Conservation (phyloP, 352 stramenopile species). For the Pythium oligandrum region DNA sequence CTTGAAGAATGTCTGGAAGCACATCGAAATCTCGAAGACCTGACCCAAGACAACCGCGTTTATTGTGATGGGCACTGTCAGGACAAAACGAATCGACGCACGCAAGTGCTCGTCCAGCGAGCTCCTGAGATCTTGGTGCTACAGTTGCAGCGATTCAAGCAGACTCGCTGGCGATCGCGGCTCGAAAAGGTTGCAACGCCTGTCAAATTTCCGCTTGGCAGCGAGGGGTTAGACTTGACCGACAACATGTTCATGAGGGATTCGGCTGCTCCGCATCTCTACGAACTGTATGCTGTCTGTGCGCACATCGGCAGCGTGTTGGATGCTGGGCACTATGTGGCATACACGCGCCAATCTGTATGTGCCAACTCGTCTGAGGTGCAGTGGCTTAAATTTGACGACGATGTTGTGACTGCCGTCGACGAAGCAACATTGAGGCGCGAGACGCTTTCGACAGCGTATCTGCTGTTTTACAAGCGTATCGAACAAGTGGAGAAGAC, state of each 20-base stretch:
- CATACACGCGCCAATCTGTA: slow-evolving; percentile 30
- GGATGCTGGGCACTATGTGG: slow-evolving; percentile 72
- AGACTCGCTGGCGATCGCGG: slow-evolving; percentile 22
- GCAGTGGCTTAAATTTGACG: slow-evolving; percentile 68
- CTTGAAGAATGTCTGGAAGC: slow-evolving; percentile 48
- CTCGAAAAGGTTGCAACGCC: slow-evolving; percentile 49
- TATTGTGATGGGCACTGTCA: slow-evolving; percentile 67
- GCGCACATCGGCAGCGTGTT: slow-evolving; percentile 58
- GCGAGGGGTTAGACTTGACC: slow-evolving; percentile 51
- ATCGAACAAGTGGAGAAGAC: slow-evolving; percentile 5
- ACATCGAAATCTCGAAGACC: slow-evolving; percentile 50
- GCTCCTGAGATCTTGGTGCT: slow-evolving; percentile 48
- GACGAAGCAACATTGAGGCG: slow-evolving; percentile 32
- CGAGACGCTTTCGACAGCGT: slow-evolving; percentile 58
- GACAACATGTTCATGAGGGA: slow-evolving; percentile 62
- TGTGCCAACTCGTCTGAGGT: slow-evolving; percentile 3
- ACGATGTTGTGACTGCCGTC: slow-evolving; percentile 51
- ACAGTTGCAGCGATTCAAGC: slow-evolving; percentile 69
- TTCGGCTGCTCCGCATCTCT: slow-evolving; percentile 31
- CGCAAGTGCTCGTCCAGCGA: slow-evolving; percentile 67
- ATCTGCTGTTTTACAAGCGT: slow-evolving; percentile 71
- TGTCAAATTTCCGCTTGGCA: slow-evolving; percentile 55
- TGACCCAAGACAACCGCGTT: slow-evolving; percentile 60
- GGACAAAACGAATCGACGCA: slow-evolving; percentile 58
- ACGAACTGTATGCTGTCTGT: slow-evolving; percentile 65